Conservation (phyloP, 1,284 basidiomycete species). For the Mycosarcoma maydis region DNA sequence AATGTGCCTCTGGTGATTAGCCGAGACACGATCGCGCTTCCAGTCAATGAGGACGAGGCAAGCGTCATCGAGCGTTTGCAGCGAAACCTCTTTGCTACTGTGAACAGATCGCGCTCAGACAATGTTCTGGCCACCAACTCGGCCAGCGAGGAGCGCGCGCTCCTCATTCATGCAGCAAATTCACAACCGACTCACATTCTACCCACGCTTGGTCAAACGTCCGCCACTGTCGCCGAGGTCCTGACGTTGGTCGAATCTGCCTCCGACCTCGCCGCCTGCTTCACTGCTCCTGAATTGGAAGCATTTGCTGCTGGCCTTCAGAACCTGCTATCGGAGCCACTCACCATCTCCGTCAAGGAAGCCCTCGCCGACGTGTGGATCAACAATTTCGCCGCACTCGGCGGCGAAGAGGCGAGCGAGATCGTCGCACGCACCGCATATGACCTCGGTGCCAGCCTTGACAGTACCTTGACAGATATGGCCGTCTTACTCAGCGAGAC, state of each 20-base stretch:
- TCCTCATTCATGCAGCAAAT: slow-evolving; percentile 35
- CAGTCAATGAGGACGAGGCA: slow-evolving; percentile 44
- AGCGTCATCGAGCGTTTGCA: slow-evolving; percentile 45
- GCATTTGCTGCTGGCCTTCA: slow-evolving; percentile 36
- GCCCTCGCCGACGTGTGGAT: slow-evolving; percentile 36
- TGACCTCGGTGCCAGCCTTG: slow-evolving; percentile 43
- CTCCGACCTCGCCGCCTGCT: slow-evolving; percentile 28
- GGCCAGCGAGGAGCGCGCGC: slow-evolving; percentile 22
- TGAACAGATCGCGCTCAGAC: slow-evolving; percentile 3
- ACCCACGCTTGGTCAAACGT: slow-evolving; percentile 33
- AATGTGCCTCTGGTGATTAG: slow-evolving; percentile 42
- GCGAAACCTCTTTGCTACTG: slow-evolving; percentile 5
- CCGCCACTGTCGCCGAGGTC: slow-evolving; percentile 43
- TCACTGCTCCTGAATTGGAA: slow-evolving; percentile 37
- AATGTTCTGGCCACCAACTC: slow-evolving; percentile 1
- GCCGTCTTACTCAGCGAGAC: slow-evolving; percentile 36
- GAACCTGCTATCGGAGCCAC: slow-evolving; percentile 27
- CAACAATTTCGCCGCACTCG: slow-evolving; percentile 29
- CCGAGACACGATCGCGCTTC: slow-evolving; percentile 45
- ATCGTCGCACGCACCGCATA: slow-evolving; percentile 18
- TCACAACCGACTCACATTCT: slow-evolving; percentile 39
- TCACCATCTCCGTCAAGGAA: slow-evolving; percentile 43
- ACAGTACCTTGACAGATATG: slow-evolving; percentile 36
- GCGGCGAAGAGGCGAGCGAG: slow-evolving; percentile 24
- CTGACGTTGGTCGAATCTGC: slow-evolving; percentile 37